A percentile compares a stretch with the other conserved stretches of the same genome.
phyloP scores from a whole-genome alignment of 2,329 filamentous ascomycete species.

The Curvularia lunata region DNA sequence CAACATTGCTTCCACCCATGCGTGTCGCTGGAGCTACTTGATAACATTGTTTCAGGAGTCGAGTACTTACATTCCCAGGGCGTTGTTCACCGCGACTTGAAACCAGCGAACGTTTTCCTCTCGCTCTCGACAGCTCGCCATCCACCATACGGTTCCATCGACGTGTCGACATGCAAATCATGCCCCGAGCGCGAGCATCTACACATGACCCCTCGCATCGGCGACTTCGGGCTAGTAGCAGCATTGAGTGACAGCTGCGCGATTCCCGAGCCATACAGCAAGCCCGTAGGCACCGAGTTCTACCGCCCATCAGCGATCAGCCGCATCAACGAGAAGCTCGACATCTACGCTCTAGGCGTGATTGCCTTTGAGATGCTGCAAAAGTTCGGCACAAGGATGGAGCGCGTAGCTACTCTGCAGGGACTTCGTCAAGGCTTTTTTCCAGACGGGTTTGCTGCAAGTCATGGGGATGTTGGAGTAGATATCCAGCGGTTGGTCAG shows the following conservation, averaged over 20 bases:
- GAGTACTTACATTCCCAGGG: constrained; percentile 67
- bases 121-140: constrained; percentile 51
- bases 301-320: constrained; percentile 59
- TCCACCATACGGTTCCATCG: constrained; percentile 54
- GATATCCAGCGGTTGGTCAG: constrained; percentile 36
- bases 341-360: constrained; percentile 67
- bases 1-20: constrained; percentile 68
- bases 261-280: constrained; percentile 35
- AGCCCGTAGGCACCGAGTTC: constrained; percentile 66
- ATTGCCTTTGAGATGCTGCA: constrained; percentile 68
- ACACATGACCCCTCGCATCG: constrained; percentile 66
- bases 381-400: constrained; percentile 54
- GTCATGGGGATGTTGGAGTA: constrained; percentile 27
- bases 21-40: constrained; percentile 63
- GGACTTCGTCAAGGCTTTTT: constrained; percentile 43
- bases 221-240: constrained; percentile 71
- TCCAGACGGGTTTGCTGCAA: constrained; percentile 34
- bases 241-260: constrained; percentile 53
- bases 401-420: constrained; percentile 47
- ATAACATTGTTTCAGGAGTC: constrained; percentile 66
- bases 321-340: constrained; percentile 59
- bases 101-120: constrained; percentile 72
- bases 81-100: constrained; percentile 71
- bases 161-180: constrained; percentile 54
- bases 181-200: constrained; percentile 50